phyloP scores from a whole-genome alignment of 345 rosid genomes.

The Cardamine occulta region DNA sequence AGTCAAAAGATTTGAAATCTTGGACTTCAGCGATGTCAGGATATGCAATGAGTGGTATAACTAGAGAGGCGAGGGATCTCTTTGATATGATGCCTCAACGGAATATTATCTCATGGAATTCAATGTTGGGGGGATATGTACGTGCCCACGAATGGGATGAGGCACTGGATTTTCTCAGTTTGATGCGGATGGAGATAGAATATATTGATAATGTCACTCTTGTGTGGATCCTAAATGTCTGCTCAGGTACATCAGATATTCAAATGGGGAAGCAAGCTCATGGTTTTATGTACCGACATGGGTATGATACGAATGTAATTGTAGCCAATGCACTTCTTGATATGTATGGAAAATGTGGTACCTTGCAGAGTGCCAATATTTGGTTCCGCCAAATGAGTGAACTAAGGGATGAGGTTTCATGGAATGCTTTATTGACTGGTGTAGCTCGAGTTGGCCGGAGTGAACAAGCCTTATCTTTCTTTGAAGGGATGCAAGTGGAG shows the following conservation, averaged over 20 bases:
- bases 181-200: constrained; percentile 54
- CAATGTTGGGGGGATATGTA: constrained; percentile 79
- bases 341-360: constrained; percentile 57
- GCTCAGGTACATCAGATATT: constrained; percentile 72
- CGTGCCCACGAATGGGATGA: constrained; percentile 62
- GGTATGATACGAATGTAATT: constrained; percentile 52
- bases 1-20: constrained; percentile 57
- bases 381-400: constrained; percentile 76
- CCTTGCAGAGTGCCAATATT: constrained; percentile 37
- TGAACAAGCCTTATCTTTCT: constrained; percentile 64
- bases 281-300: constrained; percentile 65
- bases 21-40: constrained; percentile 81
- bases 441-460: constrained; percentile 63
- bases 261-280: constrained; percentile 81
- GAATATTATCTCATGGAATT: constrained; percentile 80
- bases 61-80: constrained; percentile 66
- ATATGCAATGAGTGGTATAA: constrained; percentile 65
- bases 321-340: constrained; percentile 73
- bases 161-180: constrained; percentile 56
- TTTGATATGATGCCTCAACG: constrained; percentile 79
- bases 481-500: constrained; percentile 72
- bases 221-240: constrained; percentile 60
- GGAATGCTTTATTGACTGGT: constrained; percentile 79
- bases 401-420: constrained; percentile 66
- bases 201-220: constrained; percentile 69